Percentiles rank a stretch among this genome's conserved stretches.
phyloP scores from a whole-genome alignment of 768 basidiomycete species.

The Kwoniella europaea region DNA sequence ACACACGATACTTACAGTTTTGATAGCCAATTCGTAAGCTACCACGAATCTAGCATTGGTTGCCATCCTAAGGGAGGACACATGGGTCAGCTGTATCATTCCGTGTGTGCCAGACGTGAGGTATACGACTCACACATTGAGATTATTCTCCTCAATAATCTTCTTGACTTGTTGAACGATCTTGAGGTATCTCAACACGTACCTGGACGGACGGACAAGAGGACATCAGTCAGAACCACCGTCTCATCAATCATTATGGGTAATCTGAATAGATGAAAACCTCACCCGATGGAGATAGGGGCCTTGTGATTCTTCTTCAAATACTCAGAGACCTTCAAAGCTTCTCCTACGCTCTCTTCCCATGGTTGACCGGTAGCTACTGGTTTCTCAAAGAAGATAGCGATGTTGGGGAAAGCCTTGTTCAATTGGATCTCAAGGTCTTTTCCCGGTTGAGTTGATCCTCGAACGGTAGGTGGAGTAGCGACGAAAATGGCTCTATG shows the following conservation, averaged over 20 bases:
- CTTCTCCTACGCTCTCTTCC: constrained; percentile 62
- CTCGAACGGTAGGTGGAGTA: constrained; percentile 87
- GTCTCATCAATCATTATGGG: neutral
- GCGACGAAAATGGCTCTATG: constrained; percentile 80
- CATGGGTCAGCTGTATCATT: neutral
- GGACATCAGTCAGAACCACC: neutral
- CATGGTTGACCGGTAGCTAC: constrained; percentile 73
- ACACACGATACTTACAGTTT: constrained; percentile 31
- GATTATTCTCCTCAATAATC: constrained; percentile 87
- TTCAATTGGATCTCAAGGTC: constrained; percentile 86
- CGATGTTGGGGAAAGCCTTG: constrained; percentile 80
- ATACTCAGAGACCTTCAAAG: constrained; percentile 71
- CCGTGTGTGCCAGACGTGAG: neutral
- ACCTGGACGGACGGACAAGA: constrained; percentile 57
- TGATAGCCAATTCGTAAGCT: constrained; percentile 47
- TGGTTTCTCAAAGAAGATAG: constrained; percentile 91
- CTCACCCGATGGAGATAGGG: constrained; percentile 77
- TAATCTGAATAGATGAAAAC: no score
- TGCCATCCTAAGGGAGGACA: constrained; percentile 36
- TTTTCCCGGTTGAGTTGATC: constrained; percentile 69
- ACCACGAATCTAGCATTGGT: constrained; percentile 40
- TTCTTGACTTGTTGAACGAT: constrained; percentile 94
- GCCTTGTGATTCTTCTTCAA: constrained; percentile 70
- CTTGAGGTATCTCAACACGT: constrained; percentile 86
- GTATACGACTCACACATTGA: constrained; percentile 66